Evolutionary conservation across 2,329 filamentous ascomycete species (phyloP).

Genomic region (Fusarium napiforme): DNA sequence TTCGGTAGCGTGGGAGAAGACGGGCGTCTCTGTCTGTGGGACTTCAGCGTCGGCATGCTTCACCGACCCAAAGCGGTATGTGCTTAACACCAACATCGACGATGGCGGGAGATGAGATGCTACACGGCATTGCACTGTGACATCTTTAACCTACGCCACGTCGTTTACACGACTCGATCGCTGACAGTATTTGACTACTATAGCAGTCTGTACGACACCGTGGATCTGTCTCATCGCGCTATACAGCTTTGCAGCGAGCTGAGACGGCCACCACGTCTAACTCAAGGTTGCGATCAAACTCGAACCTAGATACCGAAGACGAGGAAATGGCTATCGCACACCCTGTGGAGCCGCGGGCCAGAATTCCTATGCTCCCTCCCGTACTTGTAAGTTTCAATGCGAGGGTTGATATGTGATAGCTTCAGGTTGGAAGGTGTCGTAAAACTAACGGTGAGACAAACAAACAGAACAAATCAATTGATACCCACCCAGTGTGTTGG

Average conservation of each 20-base stretch:
- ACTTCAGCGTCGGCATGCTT: constrained; percentile 97
- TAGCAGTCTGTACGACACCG: constrained; percentile 54
- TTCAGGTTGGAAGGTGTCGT: neutral
- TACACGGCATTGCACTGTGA: neutral
- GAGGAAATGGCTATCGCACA: constrained; percentile 75
- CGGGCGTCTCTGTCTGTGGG: constrained; percentile 90
- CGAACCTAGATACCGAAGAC: constrained; percentile 67
- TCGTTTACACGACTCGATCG: neutral
- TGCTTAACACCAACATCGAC: constrained; percentile 35
- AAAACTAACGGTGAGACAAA: constrained; percentile 28
- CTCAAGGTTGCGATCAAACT: constrained; percentile 75
- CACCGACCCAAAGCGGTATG: constrained; percentile 86
- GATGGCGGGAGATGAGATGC: neutral
- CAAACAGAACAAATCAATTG: constrained; percentile 78
- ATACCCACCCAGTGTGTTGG: constrained; percentile 89
- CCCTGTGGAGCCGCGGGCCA: constrained; percentile 83
- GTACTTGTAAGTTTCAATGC: constrained; percentile 74
- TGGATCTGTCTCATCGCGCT: constrained; percentile 64
- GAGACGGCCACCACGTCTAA: constrained; percentile 71
- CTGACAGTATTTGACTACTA: constrained; percentile 21
- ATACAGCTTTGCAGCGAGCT: constrained; percentile 61
- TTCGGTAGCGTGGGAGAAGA: constrained; percentile 98
- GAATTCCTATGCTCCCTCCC: constrained; percentile 87
- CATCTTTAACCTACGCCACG: neutral
- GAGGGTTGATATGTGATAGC: neutral